These are phyloP conservation scores for Cicer pinnatifidum DNA, from an alignment of 306 rosid genomes.

Conservation along the genomic window DNA sequence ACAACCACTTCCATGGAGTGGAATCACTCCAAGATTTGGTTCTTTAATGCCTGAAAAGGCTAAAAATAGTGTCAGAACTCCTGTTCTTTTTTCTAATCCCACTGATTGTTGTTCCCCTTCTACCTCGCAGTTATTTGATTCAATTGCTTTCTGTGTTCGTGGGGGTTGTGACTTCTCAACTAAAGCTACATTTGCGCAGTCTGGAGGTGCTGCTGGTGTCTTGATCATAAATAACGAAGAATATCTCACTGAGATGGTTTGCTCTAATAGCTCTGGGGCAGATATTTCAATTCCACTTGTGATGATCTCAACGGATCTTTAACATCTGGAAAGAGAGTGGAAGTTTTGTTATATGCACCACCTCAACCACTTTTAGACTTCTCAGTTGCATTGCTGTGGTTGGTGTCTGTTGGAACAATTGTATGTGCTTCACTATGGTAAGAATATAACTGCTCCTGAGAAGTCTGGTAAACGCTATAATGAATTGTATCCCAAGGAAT, in stretches of 20 bases:
- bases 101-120: constrained; percentile 67
- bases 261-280: constrained; percentile 59
- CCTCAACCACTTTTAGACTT: constrained; percentile 77
- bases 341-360: constrained; percentile 84
- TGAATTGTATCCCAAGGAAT: constrained; percentile 76
- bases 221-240: constrained; percentile 74
- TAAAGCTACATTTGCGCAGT: constrained; percentile 76
- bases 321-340: constrained; percentile 67
- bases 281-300: constrained; percentile 78
- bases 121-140: constrained; percentile 67
- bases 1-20: constrained; percentile 9
- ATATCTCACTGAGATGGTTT: constrained; percentile 84
- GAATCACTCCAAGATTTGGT: constrained; percentile 81
- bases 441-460: constrained; percentile 61
- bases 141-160: constrained; percentile 70
- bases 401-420: constrained; percentile 88
- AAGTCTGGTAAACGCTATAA: constrained; percentile 73
- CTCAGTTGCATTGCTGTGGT: constrained; percentile 76
- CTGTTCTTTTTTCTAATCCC: constrained; percentile 66
- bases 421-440: constrained; percentile 79
- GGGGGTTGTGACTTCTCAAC: constrained; percentile 80
- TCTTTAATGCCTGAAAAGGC: constrained; percentile 61
- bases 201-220: constrained; percentile 72
- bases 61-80: constrained; percentile 50
- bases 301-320: constrained; percentile 56